Base-by-base conservation (phyloP, 2,329 filamentous ascomycete species). In the Escovopsis sp. region DNA sequence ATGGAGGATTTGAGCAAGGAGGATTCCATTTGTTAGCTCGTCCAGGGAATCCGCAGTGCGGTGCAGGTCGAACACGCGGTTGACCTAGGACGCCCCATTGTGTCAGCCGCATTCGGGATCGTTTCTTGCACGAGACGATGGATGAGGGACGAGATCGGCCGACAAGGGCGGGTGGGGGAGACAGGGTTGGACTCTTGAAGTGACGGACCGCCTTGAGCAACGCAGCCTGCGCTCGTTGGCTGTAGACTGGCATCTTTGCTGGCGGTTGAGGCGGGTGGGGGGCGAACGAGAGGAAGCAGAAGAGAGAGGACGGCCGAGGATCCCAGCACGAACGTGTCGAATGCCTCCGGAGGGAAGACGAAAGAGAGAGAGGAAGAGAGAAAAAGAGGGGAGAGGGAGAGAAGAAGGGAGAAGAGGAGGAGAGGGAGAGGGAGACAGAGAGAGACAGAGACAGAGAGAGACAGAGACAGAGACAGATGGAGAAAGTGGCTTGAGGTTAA, bases 151-250 rank as follows among this genome's bases (percentile, higher is more conserved):
- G 17, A 38, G 27, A 19, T 27, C 31, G 34, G 18, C 28, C 19
- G 38, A 21, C 5, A 21, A 21, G 21, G 21, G 21, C 8, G 21
- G 21, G 21, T 7, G 19, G 19, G 9, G 19, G 21, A 8, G 21
- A 11, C 21, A 25, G 21, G n/a, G n/a, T n/a, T n/a, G n/a, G n/a
- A n/a, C n/a, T n/a, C n/a, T n/a, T n/a, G n/a, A n/a, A n/a, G n/a
- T n/a, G n/a, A 50, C 57, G 45, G 49, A 72, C 67, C 57, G 71
- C 72, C 55, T 66, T 65, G 34, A 75, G 50, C 28, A 76, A 64
- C 53, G 71, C 70, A 43, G 53, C 56, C 57, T 70, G 67, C 52
- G 64, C 63, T 44, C 55, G 53, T 35, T 51, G 48, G 41, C 51
- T 60, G 42, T 61, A 61, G 16, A 40, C 31, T 16, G 60, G 55